phyloP scores from a whole-genome alignment of 768 basidiomycete genomes.

The Tricholoma bakamatsutake region DNA sequence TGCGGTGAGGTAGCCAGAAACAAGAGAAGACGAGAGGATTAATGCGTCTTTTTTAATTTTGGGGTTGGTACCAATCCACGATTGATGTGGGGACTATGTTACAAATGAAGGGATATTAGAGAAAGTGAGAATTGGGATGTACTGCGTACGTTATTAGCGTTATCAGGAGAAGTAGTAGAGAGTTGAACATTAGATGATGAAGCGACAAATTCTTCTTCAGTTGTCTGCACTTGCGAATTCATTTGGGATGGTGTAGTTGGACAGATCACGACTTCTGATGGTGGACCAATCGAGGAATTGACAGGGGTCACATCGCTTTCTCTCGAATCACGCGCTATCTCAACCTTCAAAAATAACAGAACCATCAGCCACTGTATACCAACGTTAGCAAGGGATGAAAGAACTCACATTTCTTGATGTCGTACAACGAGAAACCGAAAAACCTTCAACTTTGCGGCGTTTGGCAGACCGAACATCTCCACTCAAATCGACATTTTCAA shows the following conservation, averaged over 20 bases:
- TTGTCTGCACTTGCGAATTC: not conserved
- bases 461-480: not conserved
- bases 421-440: not conserved
- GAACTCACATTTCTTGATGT: not conserved
- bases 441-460: not conserved
- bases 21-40: not conserved
- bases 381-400: not conserved
- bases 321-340: not conserved
- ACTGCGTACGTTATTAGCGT: not conserved
- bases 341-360: not conserved
- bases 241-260: not conserved
- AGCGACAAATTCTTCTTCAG: not conserved
- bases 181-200: not conserved
- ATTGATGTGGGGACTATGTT: not conserved
- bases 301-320: not conserved
- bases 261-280: not conserved
- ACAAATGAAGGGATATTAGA: not conserved
- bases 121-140: not conserved
- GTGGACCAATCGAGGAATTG: not conserved
- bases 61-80: not conserved
- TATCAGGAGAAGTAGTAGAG: not conserved
- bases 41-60: not conserved
- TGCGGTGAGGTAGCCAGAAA: conserved; percentile 8
- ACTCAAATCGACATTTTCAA: not conserved
- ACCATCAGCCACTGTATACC: not conserved